phyloP scores from a whole-genome alignment of 1,139 yeast species.

The Taphrina sp. region DNA sequence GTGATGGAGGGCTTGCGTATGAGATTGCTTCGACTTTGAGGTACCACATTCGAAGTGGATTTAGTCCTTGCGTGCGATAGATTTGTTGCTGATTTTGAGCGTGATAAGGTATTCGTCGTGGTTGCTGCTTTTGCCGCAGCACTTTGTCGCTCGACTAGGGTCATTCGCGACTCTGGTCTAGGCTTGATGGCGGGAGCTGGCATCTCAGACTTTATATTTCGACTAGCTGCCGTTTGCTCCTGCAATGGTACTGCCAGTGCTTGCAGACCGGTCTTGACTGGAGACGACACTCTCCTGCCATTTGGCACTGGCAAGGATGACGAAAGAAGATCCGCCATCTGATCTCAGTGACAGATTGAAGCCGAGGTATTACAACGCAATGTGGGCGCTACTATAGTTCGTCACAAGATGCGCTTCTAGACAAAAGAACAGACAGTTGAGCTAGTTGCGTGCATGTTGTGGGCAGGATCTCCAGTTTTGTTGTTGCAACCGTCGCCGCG shows the following conservation, averaged over 20 bases:
- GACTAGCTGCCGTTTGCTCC: slow-evolving; percentile 15
- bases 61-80: neutral
- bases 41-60: neutral
- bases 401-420: too few species aligned
- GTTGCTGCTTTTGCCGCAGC: slow-evolving; percentile 1
- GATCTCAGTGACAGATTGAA: too few species aligned
- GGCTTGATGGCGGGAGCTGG: slow-evolving; percentile 23
- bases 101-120: slow-evolving; percentile 1
- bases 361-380: too few species aligned
- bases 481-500: too few species aligned
- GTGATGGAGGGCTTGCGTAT: slow-evolving; percentile 7
- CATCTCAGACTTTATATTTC: slow-evolving; percentile 6
- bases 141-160: slow-evolving; percentile 4
- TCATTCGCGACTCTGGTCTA: slow-evolving; percentile 26
- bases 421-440: too few species aligned
- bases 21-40: neutral
- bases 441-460: too few species aligned
- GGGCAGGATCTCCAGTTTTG: too few species aligned
- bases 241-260: neutral
- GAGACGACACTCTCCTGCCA: slow-evolving; percentile 13
- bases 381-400: too few species aligned
- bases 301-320: slow-evolving; percentile 14
- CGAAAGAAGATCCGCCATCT: slow-evolving; percentile 5
- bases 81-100: slow-evolving; percentile 13
- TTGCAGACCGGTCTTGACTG: slow-evolving; percentile 2